Conservation (phyloP, 2,329 filamentous ascomycete genomes). For the Parafenestella ontariensis region DNA sequence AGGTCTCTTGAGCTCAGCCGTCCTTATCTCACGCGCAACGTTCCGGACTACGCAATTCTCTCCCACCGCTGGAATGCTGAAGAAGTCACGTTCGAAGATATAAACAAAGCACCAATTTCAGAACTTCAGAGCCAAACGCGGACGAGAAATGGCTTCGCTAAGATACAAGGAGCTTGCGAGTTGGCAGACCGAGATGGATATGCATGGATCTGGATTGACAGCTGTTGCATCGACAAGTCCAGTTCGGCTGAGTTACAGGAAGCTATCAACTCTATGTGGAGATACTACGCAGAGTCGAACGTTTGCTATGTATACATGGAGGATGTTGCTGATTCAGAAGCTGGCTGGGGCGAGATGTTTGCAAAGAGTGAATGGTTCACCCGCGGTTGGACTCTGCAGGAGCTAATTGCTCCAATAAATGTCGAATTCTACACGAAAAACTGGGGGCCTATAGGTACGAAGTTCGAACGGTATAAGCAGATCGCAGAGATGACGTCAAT, state of each 20-base stretch:
- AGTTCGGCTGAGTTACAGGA: slow-evolving; percentile 16
- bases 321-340: slow-evolving; percentile 6
- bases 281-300: slow-evolving; percentile 13
- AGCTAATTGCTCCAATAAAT: slow-evolving; percentile 48
- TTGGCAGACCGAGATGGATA: neutral
- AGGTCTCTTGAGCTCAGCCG: slow-evolving; percentile 5
- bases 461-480: neutral
- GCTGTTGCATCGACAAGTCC: slow-evolving; percentile 6
- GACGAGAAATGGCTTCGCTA: neutral
- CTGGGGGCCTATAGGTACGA: slow-evolving; percentile 5
- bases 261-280: too few relatives aligned
- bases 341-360: slow-evolving; percentile 2
- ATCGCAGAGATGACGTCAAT: slow-evolving; percentile 2
- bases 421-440: slow-evolving; percentile 10
- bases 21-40: slow-evolving; percentile 1
- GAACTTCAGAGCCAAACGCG: slow-evolving; percentile 4
- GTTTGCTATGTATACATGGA: slow-evolving; percentile 16
- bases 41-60: slow-evolving; percentile 10
- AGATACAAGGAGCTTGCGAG: neutral
- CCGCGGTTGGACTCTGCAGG: too few relatives aligned
- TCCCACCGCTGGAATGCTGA: slow-evolving; percentile 14
- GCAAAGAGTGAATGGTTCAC: too few relatives aligned
- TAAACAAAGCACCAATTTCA: neutral
- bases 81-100: slow-evolving; percentile 7
- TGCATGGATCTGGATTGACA: neutral